Base-by-base conservation (phyloP, 2,329 filamentous ascomycete genomes). In the Ophiobolus disseminans region DNA sequence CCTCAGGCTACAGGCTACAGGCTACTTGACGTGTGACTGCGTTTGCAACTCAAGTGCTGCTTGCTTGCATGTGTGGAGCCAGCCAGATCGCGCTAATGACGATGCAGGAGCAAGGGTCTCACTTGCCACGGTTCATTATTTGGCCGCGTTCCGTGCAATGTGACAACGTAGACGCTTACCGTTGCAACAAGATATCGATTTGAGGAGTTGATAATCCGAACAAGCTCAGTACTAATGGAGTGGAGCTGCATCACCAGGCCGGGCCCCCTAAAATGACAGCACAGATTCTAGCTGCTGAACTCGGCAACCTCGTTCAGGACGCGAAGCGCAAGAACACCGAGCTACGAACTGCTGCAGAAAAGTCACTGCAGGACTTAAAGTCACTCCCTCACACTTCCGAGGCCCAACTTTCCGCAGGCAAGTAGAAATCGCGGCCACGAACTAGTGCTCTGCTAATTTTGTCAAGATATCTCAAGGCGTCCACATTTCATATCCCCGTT, bases 311-410 rank as follows among this genome's bases (percentile, higher is more conserved):
- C 72, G 88, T 96, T 65, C 90, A 95, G 75, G 94, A 99, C 79
- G 94, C 92, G 71, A 97, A 96, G 76, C 85, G 93, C 66, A 97
- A 96, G 76, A 88, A 97, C 74, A 85, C 88, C 62, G 94, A 97
- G 66, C 81, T 99, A 43, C 86, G 89, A 78, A 89, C 89, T 82
- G 91, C 94, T 40, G 91, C 94, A 21, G 94, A 99, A 70, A 95
- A 92, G 75, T 95, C 94, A 11, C 80, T 97, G 17, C 89, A 91
- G 59, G 94, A 97, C 62, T 81, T 99, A 53, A 97, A 89, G 74
- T 80, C 82, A 41, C 78, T 96, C 16, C 83, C 87, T 42, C 81
- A 85, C 41, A 86, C 86, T 31, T 90, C 88, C 28, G 91, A 96
- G 74, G 80, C 86, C 40, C 87, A 91, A 66, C 80, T 91, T 58